These are phyloP conservation scores for Schizonepeta tenuifolia DNA, from an alignment of 257 asterid species.

Conservation along the genomic window DNA sequence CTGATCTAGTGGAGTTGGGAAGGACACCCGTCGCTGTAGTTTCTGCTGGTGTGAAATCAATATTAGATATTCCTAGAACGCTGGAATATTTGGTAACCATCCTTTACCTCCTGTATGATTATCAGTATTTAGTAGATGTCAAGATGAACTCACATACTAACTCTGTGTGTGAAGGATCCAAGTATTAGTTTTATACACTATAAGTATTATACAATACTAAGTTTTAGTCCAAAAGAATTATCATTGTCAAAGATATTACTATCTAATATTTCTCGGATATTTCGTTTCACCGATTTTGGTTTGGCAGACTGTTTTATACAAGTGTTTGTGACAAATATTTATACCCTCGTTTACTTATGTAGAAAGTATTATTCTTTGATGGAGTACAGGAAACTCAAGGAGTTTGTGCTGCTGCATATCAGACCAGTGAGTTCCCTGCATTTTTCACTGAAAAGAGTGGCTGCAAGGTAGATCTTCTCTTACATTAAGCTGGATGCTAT, in stretches of 20 bases:
- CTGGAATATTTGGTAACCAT: conserved; percentile 82
- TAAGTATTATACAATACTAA: not conserved
- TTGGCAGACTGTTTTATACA: not conserved
- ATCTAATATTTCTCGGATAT: not conserved
- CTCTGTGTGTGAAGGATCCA: not conserved
- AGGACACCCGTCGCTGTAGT: conserved; percentile 87
- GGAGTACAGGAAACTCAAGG: conserved; percentile 90
- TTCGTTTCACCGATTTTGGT: not conserved
- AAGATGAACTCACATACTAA: not conserved
- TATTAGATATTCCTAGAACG: conserved; percentile 89
- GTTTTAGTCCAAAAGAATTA: not conserved
- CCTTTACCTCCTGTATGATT: conserved; percentile 24
- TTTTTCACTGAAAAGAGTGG: conserved; percentile 92
- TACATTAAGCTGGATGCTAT: not conserved
- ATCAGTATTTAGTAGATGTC: not conserved
- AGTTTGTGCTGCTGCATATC: conserved; percentile 89
- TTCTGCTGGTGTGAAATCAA: conserved; percentile 94
- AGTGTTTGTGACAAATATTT: not conserved
- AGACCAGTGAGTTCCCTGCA: conserved; percentile 86
- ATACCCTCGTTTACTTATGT: not conserved
- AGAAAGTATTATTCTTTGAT: conserved; percentile 13
- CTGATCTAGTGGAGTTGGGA: conserved; percentile 94
- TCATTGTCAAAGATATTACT: not conserved
- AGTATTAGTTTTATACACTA: not conserved
- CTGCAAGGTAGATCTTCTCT: conserved; percentile 55